Evolutionary conservation across 495 filamentous ascomycete species (phyloP).

Genomic region (Penicillium fimorum): DNA sequence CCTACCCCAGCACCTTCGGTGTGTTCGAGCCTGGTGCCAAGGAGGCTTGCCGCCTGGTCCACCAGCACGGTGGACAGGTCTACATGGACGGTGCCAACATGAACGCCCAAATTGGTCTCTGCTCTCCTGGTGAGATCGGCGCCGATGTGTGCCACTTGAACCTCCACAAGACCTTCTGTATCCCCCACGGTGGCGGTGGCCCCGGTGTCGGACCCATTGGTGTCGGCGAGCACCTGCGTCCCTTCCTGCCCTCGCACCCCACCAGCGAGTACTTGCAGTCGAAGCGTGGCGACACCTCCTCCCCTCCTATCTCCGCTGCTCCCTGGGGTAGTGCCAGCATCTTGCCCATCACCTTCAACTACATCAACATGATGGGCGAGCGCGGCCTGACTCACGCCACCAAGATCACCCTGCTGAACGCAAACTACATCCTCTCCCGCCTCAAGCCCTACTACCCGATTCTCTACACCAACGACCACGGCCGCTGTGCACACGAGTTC

Average conservation of each 20-base stretch:
- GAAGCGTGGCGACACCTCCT: slow-evolving; percentile 57
- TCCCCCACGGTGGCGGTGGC: slow-evolving; percentile 94
- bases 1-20: slow-evolving; percentile 95
- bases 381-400: slow-evolving; percentile 91
- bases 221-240: slow-evolving; percentile 76
- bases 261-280: slow-evolving; percentile 53
- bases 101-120: slow-evolving; percentile 97
- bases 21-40: slow-evolving; percentile 93
- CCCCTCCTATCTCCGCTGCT: slow-evolving; percentile 76
- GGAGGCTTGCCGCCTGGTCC: slow-evolving; percentile 81
- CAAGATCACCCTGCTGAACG: slow-evolving; percentile 90
- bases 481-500: slow-evolving; percentile 96
- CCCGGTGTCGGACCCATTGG: slow-evolving; percentile 96
- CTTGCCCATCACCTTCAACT: slow-evolving; percentile 95
- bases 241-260: slow-evolving; percentile 77
- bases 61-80: slow-evolving; percentile 86
- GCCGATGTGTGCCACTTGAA: slow-evolving; percentile 98
- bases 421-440: slow-evolving; percentile 94
- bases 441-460: slow-evolving; percentile 89
- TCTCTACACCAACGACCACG: slow-evolving; percentile 85
- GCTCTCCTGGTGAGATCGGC: slow-evolving; percentile 94
- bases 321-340: slow-evolving; percentile 92
- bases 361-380: slow-evolving; percentile 95
- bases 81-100: slow-evolving; percentile 99
- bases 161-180: slow-evolving; percentile 99